Conservation (phyloP, 257 asterid genomes). For the Solanum infundibuliforme region DNA sequence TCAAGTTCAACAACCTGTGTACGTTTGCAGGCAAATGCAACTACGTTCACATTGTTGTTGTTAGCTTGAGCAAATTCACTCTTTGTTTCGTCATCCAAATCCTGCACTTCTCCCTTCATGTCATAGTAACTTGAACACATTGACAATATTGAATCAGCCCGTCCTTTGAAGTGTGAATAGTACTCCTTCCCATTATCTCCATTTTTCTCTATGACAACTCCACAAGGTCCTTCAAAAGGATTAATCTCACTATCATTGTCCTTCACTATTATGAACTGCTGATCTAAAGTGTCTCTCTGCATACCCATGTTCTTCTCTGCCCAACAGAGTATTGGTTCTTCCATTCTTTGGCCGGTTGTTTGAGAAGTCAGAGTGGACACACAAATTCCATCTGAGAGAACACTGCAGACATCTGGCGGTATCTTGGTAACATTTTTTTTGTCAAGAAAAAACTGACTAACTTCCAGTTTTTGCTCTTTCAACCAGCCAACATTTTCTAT, state of each 20-base stretch:
- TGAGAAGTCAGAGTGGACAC: neutral
- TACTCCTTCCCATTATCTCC: neutral
- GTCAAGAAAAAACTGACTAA: slow-evolving; percentile 12
- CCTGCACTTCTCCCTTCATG: neutral
- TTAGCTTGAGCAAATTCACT: neutral
- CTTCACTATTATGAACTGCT: neutral
- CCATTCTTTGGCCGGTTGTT: neutral
- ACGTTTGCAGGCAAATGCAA: slow-evolving; percentile 15
- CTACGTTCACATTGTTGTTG: neutral
- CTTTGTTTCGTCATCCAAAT: neutral
- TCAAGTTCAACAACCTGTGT: neutral
- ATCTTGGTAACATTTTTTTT: slow-evolving; percentile 3
- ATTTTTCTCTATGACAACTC: slow-evolving; percentile 6
- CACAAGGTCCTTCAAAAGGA: neutral
- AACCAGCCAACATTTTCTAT: slow-evolving; percentile 14
- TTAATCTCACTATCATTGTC: neutral
- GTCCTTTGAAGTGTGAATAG: slow-evolving; percentile 15
- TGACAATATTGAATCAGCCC: neutral
- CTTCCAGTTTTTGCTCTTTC: slow-evolving; percentile 3
- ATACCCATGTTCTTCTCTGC: slow-evolving; percentile 18
- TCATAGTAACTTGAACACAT: slow-evolving; percentile 17
- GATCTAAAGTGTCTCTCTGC: neutral
- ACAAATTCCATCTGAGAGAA: neutral
- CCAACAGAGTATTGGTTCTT: slow-evolving; percentile 5
- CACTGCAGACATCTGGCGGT: neutral